These are phyloP conservation scores for Podosphaera fusca DNA, from an alignment of 2,329 filamentous ascomycete species.

Conservation along the genomic window DNA sequence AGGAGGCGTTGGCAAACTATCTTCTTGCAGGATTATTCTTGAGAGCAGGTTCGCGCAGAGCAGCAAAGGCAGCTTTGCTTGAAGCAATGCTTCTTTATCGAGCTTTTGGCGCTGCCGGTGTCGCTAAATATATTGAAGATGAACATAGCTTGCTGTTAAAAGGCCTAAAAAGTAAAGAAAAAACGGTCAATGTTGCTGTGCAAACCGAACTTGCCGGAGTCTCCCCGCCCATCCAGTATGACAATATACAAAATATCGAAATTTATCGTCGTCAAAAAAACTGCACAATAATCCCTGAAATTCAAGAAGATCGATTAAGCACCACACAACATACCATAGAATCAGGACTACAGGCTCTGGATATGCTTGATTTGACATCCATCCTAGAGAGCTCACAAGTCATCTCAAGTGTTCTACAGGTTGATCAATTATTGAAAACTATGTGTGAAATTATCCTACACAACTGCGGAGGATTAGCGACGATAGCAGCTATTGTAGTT, in stretches of 20 bases:
- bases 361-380: conserved; percentile 63
- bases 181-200: conserved; percentile 36
- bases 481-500: conserved; percentile 49
- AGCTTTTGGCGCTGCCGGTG: conserved; percentile 43
- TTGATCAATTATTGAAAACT: conserved; percentile 53
- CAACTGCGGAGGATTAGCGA: conserved; percentile 47
- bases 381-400: conserved; percentile 61
- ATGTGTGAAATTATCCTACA: conserved; percentile 66
- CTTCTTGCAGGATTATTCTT: conserved; percentile 51
- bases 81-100: conserved; percentile 47
- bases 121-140: conserved; percentile 42
- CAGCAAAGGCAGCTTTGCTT: conserved; percentile 43
- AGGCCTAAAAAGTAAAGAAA: conserved; percentile 32
- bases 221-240: conserved; percentile 27
- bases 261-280: conserved; percentile 19
- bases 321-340: conserved; percentile 34
- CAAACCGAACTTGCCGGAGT: conserved; percentile 46
- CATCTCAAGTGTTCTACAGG: conserved; percentile 53
- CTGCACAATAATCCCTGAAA: conserved; percentile 19
- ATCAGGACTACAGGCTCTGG: conserved; percentile 45
- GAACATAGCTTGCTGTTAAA: conserved; percentile 45
- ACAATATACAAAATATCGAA: conserved; percentile 21
- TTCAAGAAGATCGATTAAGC: conserved; percentile 30
- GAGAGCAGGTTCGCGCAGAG: conserved; percentile 37
- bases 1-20: conserved; percentile 52